Percentiles rank a stretch among this genome's conserved stretches.
These are phyloP conservation scores for Trichothecium roseum DNA, from an alignment of 2,329 filamentous ascomycete species.

Conservation along the genomic window DNA sequence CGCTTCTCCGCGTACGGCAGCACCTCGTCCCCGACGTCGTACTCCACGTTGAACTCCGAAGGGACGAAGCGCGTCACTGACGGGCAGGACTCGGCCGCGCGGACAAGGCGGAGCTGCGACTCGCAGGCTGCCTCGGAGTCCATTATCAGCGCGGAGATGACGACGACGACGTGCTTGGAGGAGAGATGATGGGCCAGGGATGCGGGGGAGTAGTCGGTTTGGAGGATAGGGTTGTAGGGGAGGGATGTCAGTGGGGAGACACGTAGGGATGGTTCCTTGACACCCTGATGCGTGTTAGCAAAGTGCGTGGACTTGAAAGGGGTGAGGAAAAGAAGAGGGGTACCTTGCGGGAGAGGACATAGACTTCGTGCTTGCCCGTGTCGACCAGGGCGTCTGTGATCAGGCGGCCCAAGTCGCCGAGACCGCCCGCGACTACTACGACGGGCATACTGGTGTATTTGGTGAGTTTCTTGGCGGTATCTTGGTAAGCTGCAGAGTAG, in stretches of 20 bases:
- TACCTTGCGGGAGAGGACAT: constrained; percentile 30
- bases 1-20: constrained; percentile 22
- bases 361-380: constrained; percentile 25
- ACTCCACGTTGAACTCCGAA: constrained; percentile 26
- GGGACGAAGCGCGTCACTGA: constrained; percentile 23
- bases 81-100: constrained; percentile 17
- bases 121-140: constrained; percentile 17
- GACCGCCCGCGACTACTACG: constrained; percentile 35
- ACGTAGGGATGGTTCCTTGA: too few species aligned
- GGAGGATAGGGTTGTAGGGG: constrained; percentile 14
- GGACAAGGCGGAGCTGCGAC: constrained; percentile 20
- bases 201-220: constrained; percentile 17
- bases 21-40: constrained; percentile 19
- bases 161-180: constrained; percentile 12
- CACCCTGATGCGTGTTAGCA: too few species aligned
- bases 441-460: constrained; percentile 14
- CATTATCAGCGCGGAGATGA: constrained; percentile 22
- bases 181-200: constrained; percentile 11
- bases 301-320: too few species aligned
- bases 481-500: too few species aligned
- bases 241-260: too few species aligned
- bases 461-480: not conserved
- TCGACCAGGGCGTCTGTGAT: constrained; percentile 30
- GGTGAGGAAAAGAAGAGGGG: too few species aligned
- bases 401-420: constrained; percentile 32